Evolutionary conservation across 2,329 filamentous ascomycete genomes (phyloP).

Genomic region (Aureobasidium sp.): DNA sequence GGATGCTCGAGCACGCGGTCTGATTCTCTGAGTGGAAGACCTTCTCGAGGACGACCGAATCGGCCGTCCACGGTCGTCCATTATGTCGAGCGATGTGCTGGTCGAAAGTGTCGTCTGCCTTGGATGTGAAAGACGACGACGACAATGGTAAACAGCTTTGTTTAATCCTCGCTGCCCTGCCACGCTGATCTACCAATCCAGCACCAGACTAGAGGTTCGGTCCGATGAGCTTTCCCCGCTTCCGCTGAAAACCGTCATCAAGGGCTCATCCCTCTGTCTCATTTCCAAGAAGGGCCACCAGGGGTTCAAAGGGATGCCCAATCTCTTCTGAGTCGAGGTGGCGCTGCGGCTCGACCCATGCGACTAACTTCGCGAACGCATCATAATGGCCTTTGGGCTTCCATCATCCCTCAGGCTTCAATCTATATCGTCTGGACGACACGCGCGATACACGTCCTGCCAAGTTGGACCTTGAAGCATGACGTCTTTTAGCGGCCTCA

Average conservation of each 20-base stretch:
- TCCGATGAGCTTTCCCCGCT: slow-evolving; percentile 15
- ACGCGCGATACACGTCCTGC: neutral
- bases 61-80: slow-evolving; percentile 17
- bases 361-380: neutral
- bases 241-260: slow-evolving; percentile 7
- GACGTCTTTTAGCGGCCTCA: neutral
- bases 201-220: slow-evolving; percentile 2
- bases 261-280: slow-evolving; percentile 4
- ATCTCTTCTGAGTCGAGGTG: neutral
- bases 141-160: neutral
- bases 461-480: neutral
- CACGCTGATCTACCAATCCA: neutral
- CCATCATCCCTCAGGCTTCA: neutral
- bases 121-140: neutral
- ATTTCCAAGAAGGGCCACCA: slow-evolving; percentile 1
- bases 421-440: neutral
- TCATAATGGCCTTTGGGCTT: neutral
- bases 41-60: slow-evolving; percentile 15
- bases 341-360: neutral
- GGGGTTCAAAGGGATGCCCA: neutral
- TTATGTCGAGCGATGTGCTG: neutral
- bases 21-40: slow-evolving; percentile 16
- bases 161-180: neutral
- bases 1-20: slow-evolving; percentile 14
- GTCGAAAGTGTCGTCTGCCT: neutral